These are phyloP conservation scores for Botrytis porri DNA, from an alignment of 2,329 filamentous ascomycete genomes.

Conservation along the genomic window DNA sequence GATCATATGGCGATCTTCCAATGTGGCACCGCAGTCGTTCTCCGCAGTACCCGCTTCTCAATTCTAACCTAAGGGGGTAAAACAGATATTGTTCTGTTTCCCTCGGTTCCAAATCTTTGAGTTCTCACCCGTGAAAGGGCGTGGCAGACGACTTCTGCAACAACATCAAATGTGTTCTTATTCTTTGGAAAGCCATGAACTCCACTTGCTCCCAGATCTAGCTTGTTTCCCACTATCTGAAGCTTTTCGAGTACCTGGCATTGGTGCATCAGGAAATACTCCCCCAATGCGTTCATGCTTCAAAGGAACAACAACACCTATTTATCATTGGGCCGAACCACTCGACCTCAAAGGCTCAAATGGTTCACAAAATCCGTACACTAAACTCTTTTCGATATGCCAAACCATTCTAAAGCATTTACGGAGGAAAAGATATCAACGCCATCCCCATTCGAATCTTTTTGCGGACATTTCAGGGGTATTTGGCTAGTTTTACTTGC, in stretches of 20 bases:
- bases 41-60: constrained; percentile 14
- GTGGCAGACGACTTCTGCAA: not conserved
- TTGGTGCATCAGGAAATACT: too few species aligned
- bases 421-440: not conserved
- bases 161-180: not conserved
- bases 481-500: not conserved
- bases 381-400: not conserved
- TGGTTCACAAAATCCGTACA: not conserved
- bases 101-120: not conserved
- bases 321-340: constrained; percentile 5
- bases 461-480: constrained; percentile 9
- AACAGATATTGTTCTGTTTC: not conserved
- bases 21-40: not conserved
- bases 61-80: not conserved
- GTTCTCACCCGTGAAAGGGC: not conserved
- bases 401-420: constrained; percentile 1
- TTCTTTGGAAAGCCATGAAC: not conserved
- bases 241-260: too few species aligned
- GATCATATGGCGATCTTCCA: constrained; percentile 19
- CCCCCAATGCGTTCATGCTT: not conserved
- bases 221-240: not conserved
- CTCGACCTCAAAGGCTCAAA: not conserved
- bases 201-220: too few species aligned
- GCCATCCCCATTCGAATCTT: not conserved
- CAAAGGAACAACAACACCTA: not conserved